These are phyloP conservation scores for Pluteus cervinus DNA, from an alignment of 768 basidiomycete species.

Conservation along the genomic window DNA sequence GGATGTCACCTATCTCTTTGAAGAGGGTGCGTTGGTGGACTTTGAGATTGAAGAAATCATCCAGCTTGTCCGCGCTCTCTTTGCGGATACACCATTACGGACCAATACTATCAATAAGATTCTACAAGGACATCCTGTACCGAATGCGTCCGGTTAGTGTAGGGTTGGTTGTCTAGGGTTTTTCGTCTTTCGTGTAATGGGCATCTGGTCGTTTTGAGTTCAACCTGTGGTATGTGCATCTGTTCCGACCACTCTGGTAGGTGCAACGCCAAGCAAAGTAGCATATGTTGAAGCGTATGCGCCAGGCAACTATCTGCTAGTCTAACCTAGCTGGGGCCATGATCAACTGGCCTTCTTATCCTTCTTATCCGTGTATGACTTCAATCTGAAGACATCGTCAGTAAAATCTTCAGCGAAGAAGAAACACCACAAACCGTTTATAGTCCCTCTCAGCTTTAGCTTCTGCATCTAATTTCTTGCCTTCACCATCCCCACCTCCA, in stretches of 20 bases:
- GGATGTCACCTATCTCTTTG: conserved; percentile 89
- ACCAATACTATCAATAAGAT: conserved; percentile 78
- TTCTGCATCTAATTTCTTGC: conserved; percentile 33
- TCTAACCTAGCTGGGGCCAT: too few relatives aligned
- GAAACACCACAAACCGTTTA: conserved; percentile 35
- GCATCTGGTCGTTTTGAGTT: too few relatives aligned
- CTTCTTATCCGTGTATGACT: conserved; percentile 39
- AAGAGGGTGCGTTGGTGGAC: conserved; percentile 85
- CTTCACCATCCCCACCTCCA: conserved; percentile 10
- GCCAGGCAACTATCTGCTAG: too few relatives aligned
- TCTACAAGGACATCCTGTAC: conserved; percentile 51
- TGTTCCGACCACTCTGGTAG: too few relatives aligned
- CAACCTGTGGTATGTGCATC: too few relatives aligned
- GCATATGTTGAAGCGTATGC: too few relatives aligned
- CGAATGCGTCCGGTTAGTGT: too few relatives aligned
- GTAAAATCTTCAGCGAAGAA: neutral
- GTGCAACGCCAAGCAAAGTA: too few relatives aligned
- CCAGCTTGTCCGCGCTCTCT: conserved; percentile 76
- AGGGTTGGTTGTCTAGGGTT: too few relatives aligned
- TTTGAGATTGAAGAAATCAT: conserved; percentile 82
- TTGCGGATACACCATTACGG: conserved; percentile 81
- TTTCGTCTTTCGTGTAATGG: too few relatives aligned
- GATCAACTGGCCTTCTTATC: too few relatives aligned
- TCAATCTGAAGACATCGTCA: conserved; percentile 22
- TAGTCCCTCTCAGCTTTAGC: conserved; percentile 52